Evolutionary conservation across 108 stramenopile genomes (phyloP), one percentile per base, ranked within the genome.

Genomic region (Stephanodiscus triporus): DNA sequence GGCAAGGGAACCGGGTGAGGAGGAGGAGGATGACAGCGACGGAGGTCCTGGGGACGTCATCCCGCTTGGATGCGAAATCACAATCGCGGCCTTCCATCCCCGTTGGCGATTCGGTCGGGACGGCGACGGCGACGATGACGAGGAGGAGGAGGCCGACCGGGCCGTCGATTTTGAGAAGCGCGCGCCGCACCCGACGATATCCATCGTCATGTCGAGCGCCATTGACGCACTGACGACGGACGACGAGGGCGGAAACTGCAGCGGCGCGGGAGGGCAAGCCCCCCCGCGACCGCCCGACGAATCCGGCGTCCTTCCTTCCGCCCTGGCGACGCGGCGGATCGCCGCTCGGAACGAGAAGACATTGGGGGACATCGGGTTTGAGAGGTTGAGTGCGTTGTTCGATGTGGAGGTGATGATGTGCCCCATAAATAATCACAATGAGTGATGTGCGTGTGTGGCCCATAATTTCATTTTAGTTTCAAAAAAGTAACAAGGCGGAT

Each of bases 21-120:
- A 76, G 14, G 45, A 58, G 19, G 27, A 59, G 17, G 54, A 77
- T 37, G 24, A 42, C 23, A 19, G 69, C 23, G 38, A 45, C 23
- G 26, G 68, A 1, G 16, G 49, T 49, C 19, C 29, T 20, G 20
- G 27, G n/a, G 43, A 30, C 40, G 26, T 30, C 14, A 42, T 32
- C 32, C 64, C 78, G 9, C 34, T 84, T n/a, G 68, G 74, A 14
- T 70, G 85, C 63, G 72, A 78, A 53, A 77, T 90, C 0, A 92
- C 89, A 22, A 51, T 87, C 20, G 91, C 91, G 19, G 88, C 91
- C 23, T 92, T 92, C 73, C 91, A 92, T 82, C 91, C 89, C 4
- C 57, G 67, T 10, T 89, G 91, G 91, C 45, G 48, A 70, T 92
- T 87, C 59, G 82, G 73, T 24, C 55, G 26, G 34, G 14, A 63